Evolutionary conservation across 164 flowering plant species (phyloP), one percentile per base, ranked within the genome.

Genomic region (Stephania cephalantha): DNA sequence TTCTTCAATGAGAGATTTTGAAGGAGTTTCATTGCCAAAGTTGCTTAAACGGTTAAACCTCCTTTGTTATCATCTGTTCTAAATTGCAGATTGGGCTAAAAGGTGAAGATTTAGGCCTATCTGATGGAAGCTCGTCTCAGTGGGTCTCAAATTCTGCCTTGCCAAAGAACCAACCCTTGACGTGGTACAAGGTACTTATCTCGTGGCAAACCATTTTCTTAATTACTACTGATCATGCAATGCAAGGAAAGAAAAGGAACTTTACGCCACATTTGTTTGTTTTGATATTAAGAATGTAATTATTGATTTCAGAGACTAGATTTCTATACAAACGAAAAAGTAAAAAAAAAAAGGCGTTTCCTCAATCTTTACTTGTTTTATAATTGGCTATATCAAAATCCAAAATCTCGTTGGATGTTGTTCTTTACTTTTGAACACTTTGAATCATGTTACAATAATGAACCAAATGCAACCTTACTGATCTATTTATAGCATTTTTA

Each of bases 141-240:
- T 96, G 98, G 98, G 73, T 71, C 74, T 82, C 95, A 61, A 76
- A 74, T 25, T 76, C 95, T 76, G 70, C 78, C 73, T 83, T 91
- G 80, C 97, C 97, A 17, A 91, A 70, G 77, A 85, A 89, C 53
- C 88, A 88, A 72, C 96, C 98, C 30, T 80, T 96, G 78, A 85
- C 78, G 46, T 96, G 99, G 99, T 96, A 91, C 85, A 92, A 92
- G 97, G 99, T 92, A 76, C 18, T 25, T 44, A 58, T 58, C 64
- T 58, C 64, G 17, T 15, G 2, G 20, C 9, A 50, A 50, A 50
- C 3, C 55, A 50, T 10, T 50, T 50, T 50, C 9, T 11, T 50
- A 50, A 50, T 50, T 9, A 11, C 13, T 50, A 50, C 15, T 50
- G 11, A 50, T 50, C 0, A 50, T 50, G 55, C 55, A 9, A 11